A percentile compares a stretch with the other conserved stretches of the same genome.
phyloP scores from a whole-genome alignment of 1,139 yeast genomes.

The Kluyveromyces marxianus region DNA sequence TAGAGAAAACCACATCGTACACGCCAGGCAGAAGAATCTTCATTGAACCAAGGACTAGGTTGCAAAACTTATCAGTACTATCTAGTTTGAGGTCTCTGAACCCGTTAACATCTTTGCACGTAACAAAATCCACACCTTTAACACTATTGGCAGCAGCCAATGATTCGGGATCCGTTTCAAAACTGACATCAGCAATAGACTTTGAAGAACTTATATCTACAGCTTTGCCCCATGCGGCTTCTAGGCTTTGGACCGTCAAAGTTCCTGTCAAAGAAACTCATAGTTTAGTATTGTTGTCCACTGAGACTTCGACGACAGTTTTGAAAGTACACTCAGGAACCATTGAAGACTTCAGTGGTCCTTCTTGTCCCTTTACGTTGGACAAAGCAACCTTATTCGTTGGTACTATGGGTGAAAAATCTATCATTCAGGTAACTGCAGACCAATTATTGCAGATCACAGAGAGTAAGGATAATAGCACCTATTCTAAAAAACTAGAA shows the following conservation, averaged over 20 bases:
- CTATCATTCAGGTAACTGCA: constrained; percentile 66
- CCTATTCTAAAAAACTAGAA: constrained; percentile 34
- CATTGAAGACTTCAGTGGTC: constrained; percentile 66
- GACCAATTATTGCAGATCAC: constrained; percentile 66
- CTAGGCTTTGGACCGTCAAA: constrained; percentile 29
- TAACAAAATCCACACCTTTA: constrained; percentile 25
- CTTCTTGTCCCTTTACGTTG: constrained; percentile 43
- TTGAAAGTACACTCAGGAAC: constrained; percentile 35
- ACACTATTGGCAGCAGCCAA: constrained; percentile 17
- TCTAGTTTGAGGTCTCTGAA: constrained; percentile 46
- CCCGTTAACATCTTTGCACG: constrained; percentile 48
- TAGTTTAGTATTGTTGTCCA: constrained; percentile 35
- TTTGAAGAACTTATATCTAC: constrained; percentile 22
- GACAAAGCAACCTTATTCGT: constrained; percentile 58
- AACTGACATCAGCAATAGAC: constrained; percentile 18
- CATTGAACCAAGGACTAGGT: constrained; percentile 31
- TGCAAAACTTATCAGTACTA: constrained; percentile 54
- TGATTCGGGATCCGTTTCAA: constrained; percentile 18
- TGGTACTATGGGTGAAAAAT: constrained; percentile 56
- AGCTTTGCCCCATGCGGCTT: constrained; percentile 21
- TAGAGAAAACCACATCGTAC: constrained; percentile 28
- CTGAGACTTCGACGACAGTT: constrained; percentile 21
- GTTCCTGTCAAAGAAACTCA: constrained; percentile 37
- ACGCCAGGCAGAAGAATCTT: constrained; percentile 26
- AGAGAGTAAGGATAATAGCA: constrained; percentile 22